phyloP scores from a whole-genome alignment of 2,329 filamentous ascomycete species.

The Podosphaera xanthii region DNA sequence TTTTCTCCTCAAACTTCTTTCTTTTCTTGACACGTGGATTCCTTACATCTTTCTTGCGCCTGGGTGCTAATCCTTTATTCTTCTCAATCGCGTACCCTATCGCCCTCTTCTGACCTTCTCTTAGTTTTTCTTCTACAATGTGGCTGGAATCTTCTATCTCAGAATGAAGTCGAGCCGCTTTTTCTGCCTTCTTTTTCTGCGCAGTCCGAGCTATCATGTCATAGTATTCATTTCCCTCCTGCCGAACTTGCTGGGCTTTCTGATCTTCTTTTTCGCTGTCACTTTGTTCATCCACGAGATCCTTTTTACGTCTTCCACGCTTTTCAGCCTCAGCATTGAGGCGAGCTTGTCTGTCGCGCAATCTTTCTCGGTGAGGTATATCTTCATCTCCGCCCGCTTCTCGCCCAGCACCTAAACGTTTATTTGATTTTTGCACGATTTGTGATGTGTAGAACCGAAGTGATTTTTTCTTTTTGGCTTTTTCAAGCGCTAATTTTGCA shows the following conservation, averaged over 20 bases:
- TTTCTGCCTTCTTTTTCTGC: conserved; percentile 53
- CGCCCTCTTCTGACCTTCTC: conserved; percentile 69
- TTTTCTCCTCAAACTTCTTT: conserved; percentile 86
- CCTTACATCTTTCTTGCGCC: conserved; percentile 77
- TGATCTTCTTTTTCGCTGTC: conserved; percentile 17
- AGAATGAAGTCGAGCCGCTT: conserved; percentile 35
- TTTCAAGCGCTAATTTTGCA: conserved; percentile 59
- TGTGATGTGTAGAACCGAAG: conserved; percentile 96
- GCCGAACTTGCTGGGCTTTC: conserved; percentile 19
- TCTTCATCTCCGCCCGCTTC: conserved; percentile 61
- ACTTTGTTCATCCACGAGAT: conserved; percentile 34
- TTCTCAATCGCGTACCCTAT: conserved; percentile 90
- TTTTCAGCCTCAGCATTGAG: conserved; percentile 76
- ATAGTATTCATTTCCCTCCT: conserved; percentile 56
- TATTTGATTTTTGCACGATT: conserved; percentile 83
- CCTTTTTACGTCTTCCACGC: conserved; percentile 51
- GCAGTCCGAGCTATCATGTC: conserved; percentile 55
- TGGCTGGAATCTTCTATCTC: conserved; percentile 37
- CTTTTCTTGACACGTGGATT: conserved; percentile 97
- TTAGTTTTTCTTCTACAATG: conserved; percentile 43
- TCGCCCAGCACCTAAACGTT: conserved; percentile 48
- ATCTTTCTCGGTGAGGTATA: conserved; percentile 69
- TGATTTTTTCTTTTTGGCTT: conserved; percentile 72
- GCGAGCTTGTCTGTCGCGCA: conserved; percentile 65
- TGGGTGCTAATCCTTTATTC: conserved; percentile 84